Evolutionary conservation across 2,329 filamentous ascomycete species (phyloP).

Genomic region (Amesomyces nigricolor): DNA sequence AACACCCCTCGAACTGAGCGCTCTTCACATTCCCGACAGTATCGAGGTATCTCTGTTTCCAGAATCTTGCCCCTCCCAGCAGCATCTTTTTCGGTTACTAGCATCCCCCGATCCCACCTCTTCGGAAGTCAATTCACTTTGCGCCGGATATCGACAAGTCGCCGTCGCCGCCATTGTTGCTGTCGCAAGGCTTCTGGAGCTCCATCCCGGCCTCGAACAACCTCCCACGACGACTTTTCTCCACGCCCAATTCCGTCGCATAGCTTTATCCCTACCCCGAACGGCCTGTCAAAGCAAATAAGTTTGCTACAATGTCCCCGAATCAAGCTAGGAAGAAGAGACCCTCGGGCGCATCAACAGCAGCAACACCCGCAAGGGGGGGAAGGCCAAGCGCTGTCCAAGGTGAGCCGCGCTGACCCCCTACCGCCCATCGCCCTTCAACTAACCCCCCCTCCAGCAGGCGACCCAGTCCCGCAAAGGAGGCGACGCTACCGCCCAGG

Average conservation of each 20-base stretch:
- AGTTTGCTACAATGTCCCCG: constrained; percentile 19
- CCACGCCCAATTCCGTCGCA: not conserved
- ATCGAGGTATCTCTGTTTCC: not conserved
- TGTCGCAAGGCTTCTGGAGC: constrained; percentile 8
- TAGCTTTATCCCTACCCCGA: not conserved
- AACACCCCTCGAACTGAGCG: constrained; percentile 16
- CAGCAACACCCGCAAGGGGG: not conserved
- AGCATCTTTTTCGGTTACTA: constrained; percentile 7
- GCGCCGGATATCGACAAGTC: not conserved
- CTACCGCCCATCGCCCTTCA: not conserved
- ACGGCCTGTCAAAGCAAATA: not conserved
- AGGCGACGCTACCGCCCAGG: constrained; percentile 67
- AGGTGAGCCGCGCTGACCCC: constrained; percentile 31
- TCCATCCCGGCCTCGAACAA: not conserved
- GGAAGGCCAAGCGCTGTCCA: constrained; percentile 33
- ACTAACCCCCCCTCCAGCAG: constrained; percentile 46
- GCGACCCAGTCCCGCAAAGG: constrained; percentile 63
- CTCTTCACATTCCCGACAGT: constrained; percentile 11
- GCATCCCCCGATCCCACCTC: constrained; percentile 4
- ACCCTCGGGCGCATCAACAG: constrained; percentile 15
- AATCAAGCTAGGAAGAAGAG: constrained; percentile 12
- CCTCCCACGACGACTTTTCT: not conserved
- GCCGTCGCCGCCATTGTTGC: not conserved
- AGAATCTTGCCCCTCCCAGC: not conserved
- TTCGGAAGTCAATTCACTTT: not conserved